These are phyloP conservation scores for Pestalotiopsis sp. DNA, from an alignment of 2,329 filamentous ascomycete genomes.

Conservation along the genomic window DNA sequence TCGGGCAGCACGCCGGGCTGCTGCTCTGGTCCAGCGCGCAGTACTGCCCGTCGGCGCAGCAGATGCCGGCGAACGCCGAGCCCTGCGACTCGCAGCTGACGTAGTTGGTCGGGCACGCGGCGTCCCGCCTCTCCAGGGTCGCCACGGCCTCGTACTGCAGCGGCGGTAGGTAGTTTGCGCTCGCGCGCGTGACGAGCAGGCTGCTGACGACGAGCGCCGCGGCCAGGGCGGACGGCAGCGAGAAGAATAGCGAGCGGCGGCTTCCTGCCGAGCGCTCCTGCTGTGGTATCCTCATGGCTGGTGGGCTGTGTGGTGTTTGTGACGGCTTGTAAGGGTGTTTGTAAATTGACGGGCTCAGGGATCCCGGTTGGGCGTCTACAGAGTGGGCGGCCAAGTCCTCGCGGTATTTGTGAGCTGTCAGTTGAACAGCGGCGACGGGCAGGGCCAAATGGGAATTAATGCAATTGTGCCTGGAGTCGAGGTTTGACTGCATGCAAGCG, in stretches of 20 bases:
- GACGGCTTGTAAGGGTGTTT: not conserved
- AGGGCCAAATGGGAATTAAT: not conserved
- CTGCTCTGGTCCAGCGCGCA: conserved; percentile 53
- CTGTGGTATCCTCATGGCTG: conserved; percentile 7
- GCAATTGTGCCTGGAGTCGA: not conserved
- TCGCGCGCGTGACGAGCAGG: not conserved
- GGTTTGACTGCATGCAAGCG: not conserved
- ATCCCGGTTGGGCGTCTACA: not conserved
- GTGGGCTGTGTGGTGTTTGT: not conserved
- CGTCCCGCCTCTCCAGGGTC: conserved; percentile 28
- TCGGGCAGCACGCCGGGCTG: conserved; percentile 57
- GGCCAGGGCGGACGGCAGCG: not conserved
- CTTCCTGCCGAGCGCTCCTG: not conserved
- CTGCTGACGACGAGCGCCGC: not conserved
- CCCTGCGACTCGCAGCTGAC: conserved; percentile 54
- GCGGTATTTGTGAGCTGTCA: not conserved
- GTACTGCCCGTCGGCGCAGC: conserved; percentile 53
- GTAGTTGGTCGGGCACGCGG: conserved; percentile 50
- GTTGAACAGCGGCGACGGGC: not conserved
- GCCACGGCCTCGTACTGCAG: conserved; percentile 27
- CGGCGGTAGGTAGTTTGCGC: conserved; percentile 17
- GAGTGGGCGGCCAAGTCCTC: not conserved
- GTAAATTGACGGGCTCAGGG: not conserved
- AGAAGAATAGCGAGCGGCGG: not conserved
- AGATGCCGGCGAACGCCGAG: conserved; percentile 48